These are phyloP conservation scores for Rhizopogon roseolus DNA, from an alignment of 768 basidiomycete species.

Conservation along the genomic window DNA sequence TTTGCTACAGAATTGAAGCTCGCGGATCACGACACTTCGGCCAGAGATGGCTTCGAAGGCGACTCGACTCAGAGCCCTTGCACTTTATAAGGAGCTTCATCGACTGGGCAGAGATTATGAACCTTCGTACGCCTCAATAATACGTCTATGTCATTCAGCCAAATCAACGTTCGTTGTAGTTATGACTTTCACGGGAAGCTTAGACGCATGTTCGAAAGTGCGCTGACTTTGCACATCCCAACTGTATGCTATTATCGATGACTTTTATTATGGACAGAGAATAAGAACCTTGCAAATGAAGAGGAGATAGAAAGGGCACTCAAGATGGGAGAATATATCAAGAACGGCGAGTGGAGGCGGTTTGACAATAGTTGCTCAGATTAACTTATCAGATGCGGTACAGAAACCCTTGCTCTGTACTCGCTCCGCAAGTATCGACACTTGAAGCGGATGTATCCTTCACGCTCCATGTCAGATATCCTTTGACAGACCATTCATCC, in stretches of 20 bases:
- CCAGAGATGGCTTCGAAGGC: slow-evolving; percentile 41
- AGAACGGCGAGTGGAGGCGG: slow-evolving; percentile 53
- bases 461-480: slow-evolving; percentile 7
- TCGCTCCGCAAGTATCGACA: slow-evolving; percentile 81
- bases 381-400: not conserved
- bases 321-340: slow-evolving; percentile 77
- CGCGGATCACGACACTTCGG: not conserved
- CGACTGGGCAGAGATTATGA: slow-evolving; percentile 81
- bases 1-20: not conserved
- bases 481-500: slow-evolving; percentile 1
- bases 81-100: slow-evolving; percentile 79
- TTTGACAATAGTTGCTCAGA: not conserved
- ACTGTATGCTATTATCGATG: not conserved
- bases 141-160: not conserved
- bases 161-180: slow-evolving; percentile 30
- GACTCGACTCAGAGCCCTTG: slow-evolving; percentile 59
- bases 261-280: slow-evolving; percentile 40
- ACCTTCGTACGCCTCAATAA: slow-evolving; percentile 51
- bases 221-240: slow-evolving; percentile 13
- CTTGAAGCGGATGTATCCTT: slow-evolving; percentile 67
- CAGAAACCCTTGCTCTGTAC: slow-evolving; percentile 81
- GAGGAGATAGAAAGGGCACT: slow-evolving; percentile 75
- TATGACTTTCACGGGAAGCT: slow-evolving; percentile 77
- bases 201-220: slow-evolving; percentile 70
- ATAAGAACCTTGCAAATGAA: slow-evolving; percentile 56